A percentile compares a stretch with the other conserved stretches of the same genome.
Evolutionary conservation across 2,329 filamentous ascomycete species (phyloP).

Genomic region (Fusarium gaditjirri): DNA sequence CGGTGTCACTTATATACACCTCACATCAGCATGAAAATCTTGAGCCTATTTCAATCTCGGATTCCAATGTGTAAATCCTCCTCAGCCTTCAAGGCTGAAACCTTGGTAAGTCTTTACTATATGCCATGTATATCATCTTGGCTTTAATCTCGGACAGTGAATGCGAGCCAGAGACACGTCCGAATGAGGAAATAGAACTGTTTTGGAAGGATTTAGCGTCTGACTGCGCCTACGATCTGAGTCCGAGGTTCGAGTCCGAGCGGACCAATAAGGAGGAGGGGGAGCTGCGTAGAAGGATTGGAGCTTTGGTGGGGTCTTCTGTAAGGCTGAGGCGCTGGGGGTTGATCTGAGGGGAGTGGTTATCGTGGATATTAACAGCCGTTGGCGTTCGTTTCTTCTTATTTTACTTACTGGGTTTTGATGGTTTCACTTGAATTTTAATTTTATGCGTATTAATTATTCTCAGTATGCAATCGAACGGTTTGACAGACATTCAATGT

Average conservation of each 20-base stretch:
- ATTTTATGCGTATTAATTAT: neutral
- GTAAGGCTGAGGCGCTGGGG: slow-evolving; percentile 20
- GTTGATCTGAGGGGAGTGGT: neutral
- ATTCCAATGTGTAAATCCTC: neutral
- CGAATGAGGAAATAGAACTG: neutral
- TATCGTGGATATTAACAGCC: neutral
- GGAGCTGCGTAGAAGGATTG: neutral
- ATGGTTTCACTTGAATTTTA: rapidly evolving
- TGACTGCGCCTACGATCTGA: slow-evolving; percentile 1
- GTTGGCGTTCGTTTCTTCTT: neutral
- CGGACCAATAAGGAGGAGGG: slow-evolving; percentile 27
- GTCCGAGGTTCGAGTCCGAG: slow-evolving; percentile 37
- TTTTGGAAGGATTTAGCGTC: slow-evolving; percentile 5
- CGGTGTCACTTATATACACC: slow-evolving; percentile 28
- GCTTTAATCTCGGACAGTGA: slow-evolving; percentile 28
- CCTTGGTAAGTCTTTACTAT: neutral
- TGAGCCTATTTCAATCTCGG: neutral
- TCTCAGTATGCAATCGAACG: rapidly evolving
- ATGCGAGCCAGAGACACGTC: slow-evolving; percentile 8
- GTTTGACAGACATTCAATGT: neutral
- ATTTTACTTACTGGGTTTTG: rapidly evolving
- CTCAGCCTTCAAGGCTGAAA: neutral
- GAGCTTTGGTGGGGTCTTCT: neutral
- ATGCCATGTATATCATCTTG: neutral
- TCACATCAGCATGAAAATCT: neutral